Evolutionary conservation across 805 yeast genomes (phyloP), one percentile per base, ranked within the genome.

Genomic region (Ogataea trehaloabstinens): DNA sequence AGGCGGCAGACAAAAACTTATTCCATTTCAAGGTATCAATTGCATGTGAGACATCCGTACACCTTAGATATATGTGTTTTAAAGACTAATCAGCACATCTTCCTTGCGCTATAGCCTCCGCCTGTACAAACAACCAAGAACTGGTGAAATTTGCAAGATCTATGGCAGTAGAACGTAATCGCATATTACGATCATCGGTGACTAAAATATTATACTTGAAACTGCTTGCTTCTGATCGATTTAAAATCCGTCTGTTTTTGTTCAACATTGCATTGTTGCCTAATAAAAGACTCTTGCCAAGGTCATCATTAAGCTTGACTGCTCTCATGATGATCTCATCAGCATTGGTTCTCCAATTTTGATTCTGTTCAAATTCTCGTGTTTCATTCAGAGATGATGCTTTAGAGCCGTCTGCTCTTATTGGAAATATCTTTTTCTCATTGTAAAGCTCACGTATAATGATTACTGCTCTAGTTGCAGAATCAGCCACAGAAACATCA

Each of bases 401-500:
- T 30, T 74, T 69, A 3, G 83, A 73, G 28, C 89, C 90, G 51
- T 84, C 83, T 49, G 81, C 80, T 50, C 86, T 68, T 42, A 82
- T 61, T 2, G 88, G 84, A 24, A 78, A 43, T 27, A 82, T 67
- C 35, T 71, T 73, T 34, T 70, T 67, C 31, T 81, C 79, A 15
- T 70, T 56, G 48, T 78, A 80, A 36, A 85, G 62, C 51, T 82
- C 89, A 44, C 90, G 67, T 28, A 83, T 71, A 5, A 84, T 81
- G 4, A 85, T 81, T 5, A 85, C 89, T 1, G 89, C 85, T 36
- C 95, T 64, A 0, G 91, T 83, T 0, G 91, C 91, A 2, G 89
- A 82, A 56, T 85, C 93, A 1, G 87, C 77, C 15, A 85, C 80
- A 4, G 82, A 75, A 1, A 80, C 81, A 55, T 85, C 93, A 13